A percentile compares a stretch with the other conserved stretches of the same genome.
These are phyloP conservation scores for Primulina huaijiensis DNA, from an alignment of 257 asterid species.

Conservation along the genomic window DNA sequence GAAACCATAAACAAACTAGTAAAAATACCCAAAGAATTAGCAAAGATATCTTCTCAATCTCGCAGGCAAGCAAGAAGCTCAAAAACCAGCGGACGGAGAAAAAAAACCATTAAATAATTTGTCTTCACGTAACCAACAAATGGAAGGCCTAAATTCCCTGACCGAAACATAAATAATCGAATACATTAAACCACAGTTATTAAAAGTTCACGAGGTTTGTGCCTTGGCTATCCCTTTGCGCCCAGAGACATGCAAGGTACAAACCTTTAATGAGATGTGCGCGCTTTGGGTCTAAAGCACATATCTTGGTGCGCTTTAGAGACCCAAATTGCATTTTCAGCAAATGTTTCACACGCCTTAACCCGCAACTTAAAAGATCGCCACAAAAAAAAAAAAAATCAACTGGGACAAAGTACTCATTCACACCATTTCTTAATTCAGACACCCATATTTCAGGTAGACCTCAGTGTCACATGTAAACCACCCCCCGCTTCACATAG, in stretches of 20 bases:
- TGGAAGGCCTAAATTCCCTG: neutral
- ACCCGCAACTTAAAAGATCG: neutral
- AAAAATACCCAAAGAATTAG: conserved; percentile 8
- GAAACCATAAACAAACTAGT: conserved; percentile 35
- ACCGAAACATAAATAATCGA: too few relatives aligned
- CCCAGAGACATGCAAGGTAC: neutral
- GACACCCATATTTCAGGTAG: neutral
- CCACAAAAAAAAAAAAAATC: too few relatives aligned
- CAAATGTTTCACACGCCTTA: neutral
- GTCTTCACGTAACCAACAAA: neutral
- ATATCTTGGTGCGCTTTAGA: neutral
- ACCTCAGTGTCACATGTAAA: neutral
- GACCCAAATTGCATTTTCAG: neutral
- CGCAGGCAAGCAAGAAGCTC: neutral
- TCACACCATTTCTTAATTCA: neutral
- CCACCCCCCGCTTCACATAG: neutral
- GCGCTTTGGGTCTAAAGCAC: neutral
- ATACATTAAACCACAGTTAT: neutral
- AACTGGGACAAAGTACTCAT: neutral
- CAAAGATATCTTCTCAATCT: conserved; percentile 3
- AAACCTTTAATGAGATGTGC: neutral
- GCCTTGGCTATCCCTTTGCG: neutral
- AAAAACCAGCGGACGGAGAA: neutral
- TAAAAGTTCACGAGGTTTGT: neutral
- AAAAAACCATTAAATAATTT: neutral